phyloP scores from a whole-genome alignment of 352 stramenopile species.

The Pythium guiyangense region DNA sequence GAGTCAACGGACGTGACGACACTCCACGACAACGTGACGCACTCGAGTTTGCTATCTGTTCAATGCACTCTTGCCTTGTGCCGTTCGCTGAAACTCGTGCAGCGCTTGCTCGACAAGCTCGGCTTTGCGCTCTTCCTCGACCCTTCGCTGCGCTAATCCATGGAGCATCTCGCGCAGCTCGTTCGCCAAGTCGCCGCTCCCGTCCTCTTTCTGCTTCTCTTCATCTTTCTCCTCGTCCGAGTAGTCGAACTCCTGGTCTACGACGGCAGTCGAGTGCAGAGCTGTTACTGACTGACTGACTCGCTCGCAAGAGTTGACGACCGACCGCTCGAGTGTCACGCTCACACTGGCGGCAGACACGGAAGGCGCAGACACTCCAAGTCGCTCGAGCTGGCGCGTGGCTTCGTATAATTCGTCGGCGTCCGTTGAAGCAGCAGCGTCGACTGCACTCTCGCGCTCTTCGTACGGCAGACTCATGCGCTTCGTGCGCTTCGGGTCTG shows the following conservation, averaged over 20 bases:
- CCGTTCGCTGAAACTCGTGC: conserved; percentile 43
- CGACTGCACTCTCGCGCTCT: background rate
- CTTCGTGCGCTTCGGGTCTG: conserved; percentile 18
- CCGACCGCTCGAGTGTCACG: conserved; percentile 8
- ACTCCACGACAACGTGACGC: background rate
- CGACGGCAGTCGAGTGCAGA: conserved; percentile 1
- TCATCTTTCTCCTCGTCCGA: conserved; percentile 18
- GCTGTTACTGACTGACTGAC: background rate
- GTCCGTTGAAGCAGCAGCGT: background rate
- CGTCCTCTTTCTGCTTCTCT: conserved; percentile 29
- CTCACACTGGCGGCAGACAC: background rate
- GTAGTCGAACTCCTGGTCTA: conserved; percentile 6
- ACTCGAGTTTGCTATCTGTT: background rate
- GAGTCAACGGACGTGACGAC: background rate
- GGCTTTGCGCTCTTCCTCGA: conserved; percentile 63
- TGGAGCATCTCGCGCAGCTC: conserved; percentile 64
- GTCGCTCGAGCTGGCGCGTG: conserved; percentile 1
- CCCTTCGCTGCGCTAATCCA: conserved; percentile 46
- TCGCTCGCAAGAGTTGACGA: background rate
- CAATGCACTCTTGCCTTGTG: conserved; percentile 16
- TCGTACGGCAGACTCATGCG: conserved; percentile 9
- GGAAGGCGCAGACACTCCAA: background rate
- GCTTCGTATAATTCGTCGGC: conserved; percentile 1
- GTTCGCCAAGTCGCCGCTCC: conserved; percentile 33
- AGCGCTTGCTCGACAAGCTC: conserved; percentile 40